Evolutionary conservation across 352 stramenopile species (phyloP).

Genomic region (Globisporangium ultimum): DNA sequence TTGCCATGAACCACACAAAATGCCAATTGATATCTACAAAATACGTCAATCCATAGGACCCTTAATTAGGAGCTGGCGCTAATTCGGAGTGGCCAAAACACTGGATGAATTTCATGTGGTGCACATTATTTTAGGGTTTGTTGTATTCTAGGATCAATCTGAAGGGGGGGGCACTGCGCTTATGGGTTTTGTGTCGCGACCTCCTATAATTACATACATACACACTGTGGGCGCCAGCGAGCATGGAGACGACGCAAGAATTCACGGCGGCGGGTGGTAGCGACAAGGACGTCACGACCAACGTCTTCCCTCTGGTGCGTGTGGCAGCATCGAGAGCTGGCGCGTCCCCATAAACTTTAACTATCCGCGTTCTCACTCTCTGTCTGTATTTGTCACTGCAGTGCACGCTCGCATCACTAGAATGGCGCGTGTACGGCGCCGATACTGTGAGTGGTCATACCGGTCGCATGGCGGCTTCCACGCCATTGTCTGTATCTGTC

Average conservation of each 20-base stretch:
- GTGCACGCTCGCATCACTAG: conserved; percentile 39
- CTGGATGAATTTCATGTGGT: not conserved
- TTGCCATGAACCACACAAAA: too few relatives aligned
- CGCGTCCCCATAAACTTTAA: too few relatives aligned
- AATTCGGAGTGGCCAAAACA: too few relatives aligned
- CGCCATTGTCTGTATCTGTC: not conserved
- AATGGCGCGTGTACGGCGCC: conserved; percentile 50
- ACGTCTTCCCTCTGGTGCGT: conserved; percentile 46
- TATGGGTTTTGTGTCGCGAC: not conserved
- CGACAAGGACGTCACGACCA: conserved; percentile 21
- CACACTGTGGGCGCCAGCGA: not conserved
- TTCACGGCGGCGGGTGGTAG: not conserved
- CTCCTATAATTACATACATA: not conserved
- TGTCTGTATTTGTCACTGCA: conserved; percentile 15
- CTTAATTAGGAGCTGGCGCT: too few relatives aligned
- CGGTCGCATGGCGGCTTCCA: not conserved
- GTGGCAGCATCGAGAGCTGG: too few relatives aligned
- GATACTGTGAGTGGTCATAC: not conserved
- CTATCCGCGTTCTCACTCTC: conserved; percentile 9
- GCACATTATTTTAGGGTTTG: not conserved
- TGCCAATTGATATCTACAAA: too few relatives aligned
- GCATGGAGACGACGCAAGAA: not conserved
- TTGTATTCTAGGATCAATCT: not conserved
- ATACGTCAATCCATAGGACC: too few relatives aligned
- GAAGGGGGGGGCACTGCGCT: not conserved